phyloP scores from a whole-genome alignment of 2,329 filamentous ascomycete genomes.

The Myrmaecium sp. region DNA sequence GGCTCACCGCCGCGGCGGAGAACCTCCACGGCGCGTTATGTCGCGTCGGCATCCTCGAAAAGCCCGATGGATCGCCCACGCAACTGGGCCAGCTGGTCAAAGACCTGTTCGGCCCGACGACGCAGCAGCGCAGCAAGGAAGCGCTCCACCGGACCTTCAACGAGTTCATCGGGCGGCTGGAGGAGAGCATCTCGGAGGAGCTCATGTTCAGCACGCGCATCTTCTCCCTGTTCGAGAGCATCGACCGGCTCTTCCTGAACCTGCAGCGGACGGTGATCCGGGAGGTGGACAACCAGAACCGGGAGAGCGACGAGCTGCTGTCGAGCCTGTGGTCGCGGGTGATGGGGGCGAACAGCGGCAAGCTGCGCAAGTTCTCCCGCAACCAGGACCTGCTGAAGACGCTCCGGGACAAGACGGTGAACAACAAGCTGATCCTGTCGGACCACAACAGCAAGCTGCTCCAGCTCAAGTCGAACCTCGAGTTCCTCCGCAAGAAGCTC shows the following conservation, averaged over 20 bases:
- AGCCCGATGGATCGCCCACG: conserved; percentile 38
- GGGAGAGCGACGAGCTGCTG: conserved; percentile 63
- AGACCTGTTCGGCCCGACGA: conserved; percentile 61
- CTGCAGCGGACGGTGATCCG: conserved; percentile 71
- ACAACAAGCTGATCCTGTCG: conserved; percentile 73
- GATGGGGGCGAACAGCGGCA: conserved; percentile 55
- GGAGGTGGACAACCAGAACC: conserved; percentile 67
- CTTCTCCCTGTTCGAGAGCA: conserved; percentile 78
- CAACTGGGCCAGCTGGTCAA: conserved; percentile 51
- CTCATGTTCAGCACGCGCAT: conserved; percentile 63
- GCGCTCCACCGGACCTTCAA: conserved; percentile 76
- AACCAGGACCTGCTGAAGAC: conserved; percentile 66
- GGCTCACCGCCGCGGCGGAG: conserved; percentile 59
- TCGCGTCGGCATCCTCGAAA: conserved; percentile 30
- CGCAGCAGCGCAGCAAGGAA: conserved; percentile 61
- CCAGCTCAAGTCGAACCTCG: conserved; percentile 70
- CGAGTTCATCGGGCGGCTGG: conserved; percentile 72
- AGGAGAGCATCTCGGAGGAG: conserved; percentile 77
- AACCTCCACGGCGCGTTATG: conserved; percentile 69
- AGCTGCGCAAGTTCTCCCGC: conserved; percentile 80
- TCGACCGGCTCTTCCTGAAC: conserved; percentile 81
- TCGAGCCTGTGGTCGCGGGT: conserved; percentile 73
- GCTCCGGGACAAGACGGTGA: conserved; percentile 66
- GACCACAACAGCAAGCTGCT: conserved; percentile 75
- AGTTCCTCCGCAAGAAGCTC: conserved; percentile 66